Evolutionary conservation across 352 stramenopile genomes (phyloP).

Genomic region (Blastocystis sp.): DNA sequence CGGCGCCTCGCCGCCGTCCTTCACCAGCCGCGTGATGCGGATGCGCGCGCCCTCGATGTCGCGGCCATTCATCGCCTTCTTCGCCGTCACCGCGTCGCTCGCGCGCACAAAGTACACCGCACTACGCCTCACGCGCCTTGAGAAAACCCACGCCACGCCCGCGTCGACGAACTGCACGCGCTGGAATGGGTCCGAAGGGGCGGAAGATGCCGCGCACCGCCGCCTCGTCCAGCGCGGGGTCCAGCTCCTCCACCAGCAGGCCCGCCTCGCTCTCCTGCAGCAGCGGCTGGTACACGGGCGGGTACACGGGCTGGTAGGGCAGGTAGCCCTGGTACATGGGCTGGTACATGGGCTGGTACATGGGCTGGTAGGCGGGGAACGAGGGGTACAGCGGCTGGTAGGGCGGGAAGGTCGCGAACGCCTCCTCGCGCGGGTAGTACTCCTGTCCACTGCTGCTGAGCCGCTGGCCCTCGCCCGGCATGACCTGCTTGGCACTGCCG

Average conservation of each 20-base stretch:
- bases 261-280: background rate
- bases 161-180: conserved; percentile 4
- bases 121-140: background rate
- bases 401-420: background rate
- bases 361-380: background rate
- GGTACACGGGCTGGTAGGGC: background rate
- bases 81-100: background rate
- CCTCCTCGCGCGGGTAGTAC: background rate
- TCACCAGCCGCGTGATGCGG: background rate
- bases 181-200: background rate
- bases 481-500: no score
- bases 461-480: no score
- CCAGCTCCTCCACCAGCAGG: conserved; percentile 22
- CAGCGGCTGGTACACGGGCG: background rate
- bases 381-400: background rate
- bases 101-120: conserved; percentile 38
- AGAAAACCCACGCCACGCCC: background rate
- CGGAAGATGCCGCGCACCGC: conserved; percentile 10
- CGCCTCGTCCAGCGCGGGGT: background rate
- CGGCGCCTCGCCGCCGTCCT: background rate
- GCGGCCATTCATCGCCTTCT: conserved; percentile 6
- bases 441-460: background rate
- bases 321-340: background rate
- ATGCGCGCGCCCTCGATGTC: conserved; percentile 7
- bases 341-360: background rate